These are phyloP conservation scores for Iris macrosiphon DNA, from an alignment of 106 monocot species.

Conservation along the genomic window DNA sequence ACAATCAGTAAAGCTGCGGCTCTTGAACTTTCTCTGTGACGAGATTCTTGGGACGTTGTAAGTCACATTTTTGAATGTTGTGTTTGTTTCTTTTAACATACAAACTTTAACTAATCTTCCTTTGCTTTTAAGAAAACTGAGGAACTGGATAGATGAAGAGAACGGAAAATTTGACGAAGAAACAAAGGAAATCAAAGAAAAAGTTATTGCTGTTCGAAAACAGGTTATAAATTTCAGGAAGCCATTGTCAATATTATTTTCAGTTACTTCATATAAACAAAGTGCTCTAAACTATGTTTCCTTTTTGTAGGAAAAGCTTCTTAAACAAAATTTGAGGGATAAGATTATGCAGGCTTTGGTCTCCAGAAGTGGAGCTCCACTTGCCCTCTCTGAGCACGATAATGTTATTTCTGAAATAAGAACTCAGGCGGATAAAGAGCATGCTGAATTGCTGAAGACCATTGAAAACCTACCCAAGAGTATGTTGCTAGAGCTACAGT, in stretches of 20 bases:
- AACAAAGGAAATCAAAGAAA: slow-evolving; percentile 33
- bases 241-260: background rate
- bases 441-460: slow-evolving; percentile 30
- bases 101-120: background rate
- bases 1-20: slow-evolving; percentile 35
- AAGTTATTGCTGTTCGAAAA: slow-evolving; percentile 34
- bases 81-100: background rate
- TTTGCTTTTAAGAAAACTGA: slow-evolving; percentile 31
- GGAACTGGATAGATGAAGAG: slow-evolving; percentile 52
- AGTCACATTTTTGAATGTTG: slow-evolving; percentile 1
- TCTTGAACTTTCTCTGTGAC: slow-evolving; percentile 83
- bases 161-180: slow-evolving; percentile 33
- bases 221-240: slow-evolving; percentile 26
- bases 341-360: slow-evolving; percentile 46
- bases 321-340: slow-evolving; percentile 60
- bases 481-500: too few species aligned
- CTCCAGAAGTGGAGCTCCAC: slow-evolving; percentile 16
- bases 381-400: slow-evolving; percentile 37
- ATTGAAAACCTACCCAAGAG: slow-evolving; percentile 26
- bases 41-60: slow-evolving; percentile 55
- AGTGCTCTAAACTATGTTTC: slow-evolving; percentile 1
- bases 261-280: background rate
- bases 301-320: slow-evolving; percentile 37
- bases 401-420: slow-evolving; percentile 39
- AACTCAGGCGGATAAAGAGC: slow-evolving; percentile 32